phyloP scores from a whole-genome alignment of 2,329 filamentous ascomycete genomes.

The Neonectria faginata region DNA sequence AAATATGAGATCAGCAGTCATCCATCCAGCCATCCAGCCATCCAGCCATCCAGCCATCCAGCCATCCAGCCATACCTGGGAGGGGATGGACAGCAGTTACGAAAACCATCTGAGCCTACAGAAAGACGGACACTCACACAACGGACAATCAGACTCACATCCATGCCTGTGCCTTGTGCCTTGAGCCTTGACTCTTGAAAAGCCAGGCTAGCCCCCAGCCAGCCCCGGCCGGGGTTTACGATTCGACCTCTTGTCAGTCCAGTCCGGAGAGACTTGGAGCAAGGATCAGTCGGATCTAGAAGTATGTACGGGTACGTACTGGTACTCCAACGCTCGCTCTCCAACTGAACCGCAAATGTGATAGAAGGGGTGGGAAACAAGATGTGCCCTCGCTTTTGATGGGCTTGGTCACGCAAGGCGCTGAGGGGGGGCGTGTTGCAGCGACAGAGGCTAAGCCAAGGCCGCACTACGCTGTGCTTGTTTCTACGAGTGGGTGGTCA shows the following conservation, averaged over 20 bases:
- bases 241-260: constrained; percentile 31
- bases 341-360: constrained; percentile 9
- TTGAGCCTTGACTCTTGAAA: constrained; percentile 14
- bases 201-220: constrained; percentile 29
- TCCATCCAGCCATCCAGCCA: constrained; percentile 25
- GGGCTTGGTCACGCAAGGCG: constrained; percentile 4
- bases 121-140: constrained; percentile 9
- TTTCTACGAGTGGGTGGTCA: constrained; percentile 8
- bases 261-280: constrained; percentile 25
- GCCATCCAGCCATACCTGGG: constrained; percentile 23
- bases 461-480: constrained; percentile 4
- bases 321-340: background rate
- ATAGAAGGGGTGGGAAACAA: constrained; percentile 1
- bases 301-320: constrained; percentile 11
- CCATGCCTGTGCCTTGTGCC: constrained; percentile 18
- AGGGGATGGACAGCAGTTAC: constrained; percentile 26
- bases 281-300: constrained; percentile 37
- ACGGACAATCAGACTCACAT: constrained; percentile 26
- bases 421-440: constrained; percentile 8
- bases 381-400: background rate
- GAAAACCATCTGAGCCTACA: constrained; percentile 28
- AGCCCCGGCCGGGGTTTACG: constrained; percentile 22
- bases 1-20: constrained; percentile 43
- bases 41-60: constrained; percentile 30
- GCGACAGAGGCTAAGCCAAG: constrained; percentile 1